phyloP scores from a whole-genome alignment of 345 rosid species.

The Pelargonium nanum region DNA sequence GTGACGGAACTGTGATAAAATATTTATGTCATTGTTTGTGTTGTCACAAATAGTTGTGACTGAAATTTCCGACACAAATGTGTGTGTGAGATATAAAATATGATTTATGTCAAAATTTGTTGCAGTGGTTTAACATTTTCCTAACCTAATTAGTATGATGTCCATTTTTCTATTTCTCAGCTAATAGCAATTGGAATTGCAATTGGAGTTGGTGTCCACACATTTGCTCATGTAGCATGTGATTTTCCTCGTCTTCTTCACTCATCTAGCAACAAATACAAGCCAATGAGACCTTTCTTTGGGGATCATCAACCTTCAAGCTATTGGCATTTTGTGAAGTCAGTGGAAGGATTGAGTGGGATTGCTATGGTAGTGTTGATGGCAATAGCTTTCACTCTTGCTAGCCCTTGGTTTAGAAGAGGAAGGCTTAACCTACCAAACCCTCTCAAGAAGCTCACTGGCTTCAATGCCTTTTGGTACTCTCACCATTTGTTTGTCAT shows the following conservation, averaged over 20 bases:
- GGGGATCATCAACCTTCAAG: conserved; percentile 45
- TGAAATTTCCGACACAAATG: too few relatives aligned
- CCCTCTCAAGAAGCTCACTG: conserved; percentile 58
- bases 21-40: too few relatives aligned
- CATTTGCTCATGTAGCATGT: conserved; percentile 51
- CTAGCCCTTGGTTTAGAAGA: conserved; percentile 81
- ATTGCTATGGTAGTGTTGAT: conserved; percentile 63
- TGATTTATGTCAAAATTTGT: too few relatives aligned
- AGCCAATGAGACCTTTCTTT: conserved; percentile 46
- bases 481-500: conserved; percentile 72
- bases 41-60: too few relatives aligned
- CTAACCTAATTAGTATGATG: too few relatives aligned
- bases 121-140: too few relatives aligned
- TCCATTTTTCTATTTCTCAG: too few relatives aligned
- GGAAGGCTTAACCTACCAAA: conserved; percentile 62
- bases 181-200: conserved; percentile 52
- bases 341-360: conserved; percentile 70
- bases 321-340: conserved; percentile 71
- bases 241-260: conserved; percentile 60
- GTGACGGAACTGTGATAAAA: too few relatives aligned
- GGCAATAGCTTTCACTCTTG: conserved; percentile 71
- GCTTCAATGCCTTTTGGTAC: too few relatives aligned
- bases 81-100: too few relatives aligned
- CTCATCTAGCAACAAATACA: conserved; percentile 49
- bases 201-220: conserved; percentile 59